Evolutionary conservation across 75 land plant genomes (phyloP).

Genomic region (Pseudotsuga menziesii): DNA sequence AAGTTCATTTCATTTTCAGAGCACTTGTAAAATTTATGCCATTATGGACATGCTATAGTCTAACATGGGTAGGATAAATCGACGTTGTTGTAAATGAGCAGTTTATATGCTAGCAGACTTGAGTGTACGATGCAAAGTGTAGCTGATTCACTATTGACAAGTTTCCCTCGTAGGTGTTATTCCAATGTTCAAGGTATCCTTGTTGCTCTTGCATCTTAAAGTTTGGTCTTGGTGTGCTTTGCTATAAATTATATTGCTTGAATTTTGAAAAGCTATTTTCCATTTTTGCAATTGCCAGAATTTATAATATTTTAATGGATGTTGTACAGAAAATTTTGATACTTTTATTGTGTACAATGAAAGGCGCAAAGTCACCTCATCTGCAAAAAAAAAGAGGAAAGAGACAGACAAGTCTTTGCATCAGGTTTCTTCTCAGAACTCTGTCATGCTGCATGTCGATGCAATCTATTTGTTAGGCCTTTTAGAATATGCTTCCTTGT

Average conservation of each 20-base stretch:
- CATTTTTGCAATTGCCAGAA: background rate
- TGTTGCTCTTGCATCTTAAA: background rate
- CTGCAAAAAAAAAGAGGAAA: constrained; percentile 89
- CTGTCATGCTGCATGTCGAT: background rate
- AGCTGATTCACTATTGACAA: constrained; percentile 73
- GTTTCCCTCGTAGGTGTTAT: constrained; percentile 36
- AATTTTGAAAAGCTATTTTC: constrained; percentile 1
- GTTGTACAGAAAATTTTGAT: constrained; percentile 58
- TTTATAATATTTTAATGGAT: background rate
- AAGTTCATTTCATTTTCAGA: constrained; percentile 1
- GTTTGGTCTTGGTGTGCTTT: background rate
- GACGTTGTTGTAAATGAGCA: constrained; percentile 10
- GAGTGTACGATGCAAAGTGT: constrained; percentile 99
- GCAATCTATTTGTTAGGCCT: background rate
- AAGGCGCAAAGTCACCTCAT: constrained; percentile 93
- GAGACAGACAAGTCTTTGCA: constrained; percentile 56
- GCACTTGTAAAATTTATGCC: background rate
- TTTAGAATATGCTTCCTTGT: background rate
- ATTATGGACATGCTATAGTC: background rate
- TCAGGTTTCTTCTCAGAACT: constrained; percentile 54
- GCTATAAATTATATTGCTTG: background rate
- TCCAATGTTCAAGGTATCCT: constrained; percentile 58
- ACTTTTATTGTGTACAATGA: constrained; percentile 90
- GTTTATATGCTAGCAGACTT: constrained; percentile 83
- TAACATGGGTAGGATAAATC: background rate